Base-by-base conservation (phyloP, 2,329 filamentous ascomycete genomes). In the Exserohilum turcica region DNA sequence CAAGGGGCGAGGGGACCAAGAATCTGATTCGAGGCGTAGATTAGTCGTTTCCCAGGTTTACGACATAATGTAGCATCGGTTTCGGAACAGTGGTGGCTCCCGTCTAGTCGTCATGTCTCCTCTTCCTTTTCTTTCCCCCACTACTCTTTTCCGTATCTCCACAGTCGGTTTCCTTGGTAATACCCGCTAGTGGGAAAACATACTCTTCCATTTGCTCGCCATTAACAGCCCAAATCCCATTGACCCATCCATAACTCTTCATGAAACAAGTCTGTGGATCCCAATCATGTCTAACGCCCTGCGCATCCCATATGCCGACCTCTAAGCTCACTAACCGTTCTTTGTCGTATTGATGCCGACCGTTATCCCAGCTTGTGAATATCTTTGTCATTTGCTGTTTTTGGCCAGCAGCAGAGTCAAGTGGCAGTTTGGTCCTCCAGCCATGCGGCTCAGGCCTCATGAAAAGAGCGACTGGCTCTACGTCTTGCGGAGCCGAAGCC, bases 1-100 rank as follows among this genome's bases (percentile, higher is more conserved):
- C 58, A 2, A 63, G 54, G 15, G 67, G 71, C 2, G 61, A 71
- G 21, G 70, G 71, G 1, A 68, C 73, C 46, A 73, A 74, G 57
- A 73, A 72, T 38, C 24, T 73, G 50, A 72, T 73, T 29, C 51
- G 56, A 35, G 70, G 68, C 2, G 65, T 68, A 15, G 43, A 56
- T 37, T 62, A 64, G 47, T 68, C 45, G 58, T 35, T 1, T 13
- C 13, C 19, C 6, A 13, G 18, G 13, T 2, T 13, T 7, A 16
- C 12, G 6, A 5, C 15, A 27, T 10, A 24, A 39, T 24, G 13
- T 15, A 8, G 7, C 29, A 21, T 31, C 9, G 27, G 15, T 10
- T 5, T 16, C 1, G 27, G n/a, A 9, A 31, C 6, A 21, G 10
- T 2, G 3, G 10, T 6, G 13, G 2, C n/a, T 27, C n/a, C 35